Evolutionary conservation across 2,329 filamentous ascomycete species (phyloP), one percentile per base, ranked within the genome.

Genomic region (Diaporthe vexans): DNA sequence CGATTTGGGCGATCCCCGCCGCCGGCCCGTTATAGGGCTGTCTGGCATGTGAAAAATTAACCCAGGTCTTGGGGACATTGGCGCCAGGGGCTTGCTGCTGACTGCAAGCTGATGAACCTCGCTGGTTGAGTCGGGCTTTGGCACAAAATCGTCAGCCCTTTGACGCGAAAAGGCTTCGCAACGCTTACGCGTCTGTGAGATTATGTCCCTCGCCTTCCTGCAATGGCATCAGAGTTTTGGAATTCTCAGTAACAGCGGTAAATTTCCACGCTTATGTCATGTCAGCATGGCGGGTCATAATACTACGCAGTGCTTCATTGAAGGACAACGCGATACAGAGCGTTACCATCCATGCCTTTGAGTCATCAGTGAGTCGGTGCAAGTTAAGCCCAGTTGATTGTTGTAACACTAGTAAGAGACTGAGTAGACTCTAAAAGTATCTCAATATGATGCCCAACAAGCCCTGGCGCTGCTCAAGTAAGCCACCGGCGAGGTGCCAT

Each of bases 231-330:
- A 56, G 26, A 24, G 26, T 19, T 43, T 43, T 56, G 17, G 29
- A 40, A n/a, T 43, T 69, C 19, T 51, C 61, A 46, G 65, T 43
- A 52, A 17, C 29, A 40, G 19, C 69, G 58, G 56, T 26, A n/a
- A 40, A 59, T n/a, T 51, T n/a, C 33, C n/a, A 33, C 46, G 69
- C 69, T 71, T 61, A 71, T 29, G 43, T 61, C 33, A 59, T 71
- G 69, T 71, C 69, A 71, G 56, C 69, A 35, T n/a, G 15, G 21
- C 21, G 56, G 46, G 48, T 59, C 69, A 29, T 29, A 29, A 71
- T 37, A 37, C 8, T 71, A 37, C 26, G 43, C 40, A 24, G 26
- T 19, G 11, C 56, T 11, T 33, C 19, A 24, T 33, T 48, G 40
- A 71, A 29, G 26, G 56, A 33, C 26, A 59, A 35, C 46, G 61